Base-by-base conservation (phyloP, 2,329 filamentous ascomycete genomes). In the Neocatenulostroma microsporum region DNA sequence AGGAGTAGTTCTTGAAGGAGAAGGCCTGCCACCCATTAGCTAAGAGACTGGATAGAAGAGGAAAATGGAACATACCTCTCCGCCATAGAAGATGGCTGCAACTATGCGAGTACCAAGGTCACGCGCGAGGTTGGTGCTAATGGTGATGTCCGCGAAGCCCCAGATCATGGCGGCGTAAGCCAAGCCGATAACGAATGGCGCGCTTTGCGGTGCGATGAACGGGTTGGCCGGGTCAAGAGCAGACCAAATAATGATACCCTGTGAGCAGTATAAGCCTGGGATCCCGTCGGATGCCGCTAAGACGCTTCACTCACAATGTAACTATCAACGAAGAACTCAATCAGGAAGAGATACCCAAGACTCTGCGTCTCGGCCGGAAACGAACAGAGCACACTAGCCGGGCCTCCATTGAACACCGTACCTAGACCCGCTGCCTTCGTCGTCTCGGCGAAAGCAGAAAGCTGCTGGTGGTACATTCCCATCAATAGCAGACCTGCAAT, bases 61-160 rank as follows among this genome's bases (percentile, higher is more conserved):
- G 25, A 8, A 8, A 4, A 15, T 7, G 21, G 17, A 19, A 21
- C 37, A 20, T 39, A 41, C 38, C 31, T 72, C 69, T 9, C 61
- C 49, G 32, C 71, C 70, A 45, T 64, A 74, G 56, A 76, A 76
- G 41, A 76, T 76, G 12, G 71, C 70, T 5, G 70, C 73, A 1
- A 77, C 73, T 18, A 77, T 68, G 13, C 74, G 67, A 2, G 71
- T 69, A n/a, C 74, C 74, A 11, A 78, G 58, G 49, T 78, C 74
- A 48, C 73, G 61, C 9, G 74, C 74, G 21, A 74, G 51, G 54
- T 79, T 79, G 11, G 73, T 75, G 25, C 62, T 66, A 46, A 77
- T 69, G 10, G 69, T 73, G 30, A 72, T 62, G 39, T 62, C 62
- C 8, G 70, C 73, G 45, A 76, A 77, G 3, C 69, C 72, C 31